Evolutionary conservation across 495 filamentous ascomycete species (phyloP).

Genomic region (Aspergillus haitiensis): DNA sequence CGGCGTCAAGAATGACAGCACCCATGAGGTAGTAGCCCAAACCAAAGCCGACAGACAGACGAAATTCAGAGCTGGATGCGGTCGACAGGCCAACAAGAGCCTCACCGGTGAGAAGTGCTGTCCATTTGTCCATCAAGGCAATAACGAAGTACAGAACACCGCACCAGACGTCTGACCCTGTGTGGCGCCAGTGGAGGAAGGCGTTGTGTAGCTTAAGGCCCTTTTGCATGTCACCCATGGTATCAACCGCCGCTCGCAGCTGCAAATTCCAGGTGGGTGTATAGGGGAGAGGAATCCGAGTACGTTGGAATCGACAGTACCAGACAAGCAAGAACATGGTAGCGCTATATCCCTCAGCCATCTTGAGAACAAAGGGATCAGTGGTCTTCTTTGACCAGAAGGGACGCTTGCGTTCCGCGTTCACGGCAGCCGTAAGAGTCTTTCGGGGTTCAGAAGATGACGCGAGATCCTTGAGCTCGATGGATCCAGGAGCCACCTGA

Average conservation of each 20-base stretch:
- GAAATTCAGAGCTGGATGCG: slow-evolving; percentile 17
- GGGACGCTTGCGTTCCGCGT: slow-evolving; percentile 5
- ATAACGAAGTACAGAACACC: slow-evolving; percentile 23
- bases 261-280: slow-evolving; percentile 24
- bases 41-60: slow-evolving; percentile 19
- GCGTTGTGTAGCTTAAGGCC: slow-evolving; percentile 19
- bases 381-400: slow-evolving; percentile 18
- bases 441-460: slow-evolving; percentile 17
- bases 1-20: slow-evolving; percentile 20
- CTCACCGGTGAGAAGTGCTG: slow-evolving; percentile 18
- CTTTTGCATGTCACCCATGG: slow-evolving; percentile 24
- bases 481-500: background rate
- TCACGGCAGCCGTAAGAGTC: slow-evolving; percentile 14
- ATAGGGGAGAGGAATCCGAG: slow-evolving; percentile 20
- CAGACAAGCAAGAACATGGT: slow-evolving; percentile 22
- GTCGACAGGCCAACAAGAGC: slow-evolving; percentile 21
- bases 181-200: slow-evolving; percentile 24
- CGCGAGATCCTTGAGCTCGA: slow-evolving; percentile 14
- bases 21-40: slow-evolving; percentile 22
- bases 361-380: slow-evolving; percentile 12
- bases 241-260: slow-evolving; percentile 22
- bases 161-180: slow-evolving; percentile 22
- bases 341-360: slow-evolving; percentile 19
- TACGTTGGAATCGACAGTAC: slow-evolving; percentile 22
- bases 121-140: slow-evolving; percentile 22